phyloP scores from a whole-genome alignment of 106 monocot genomes.

The Dendrobium huoshanense region DNA sequence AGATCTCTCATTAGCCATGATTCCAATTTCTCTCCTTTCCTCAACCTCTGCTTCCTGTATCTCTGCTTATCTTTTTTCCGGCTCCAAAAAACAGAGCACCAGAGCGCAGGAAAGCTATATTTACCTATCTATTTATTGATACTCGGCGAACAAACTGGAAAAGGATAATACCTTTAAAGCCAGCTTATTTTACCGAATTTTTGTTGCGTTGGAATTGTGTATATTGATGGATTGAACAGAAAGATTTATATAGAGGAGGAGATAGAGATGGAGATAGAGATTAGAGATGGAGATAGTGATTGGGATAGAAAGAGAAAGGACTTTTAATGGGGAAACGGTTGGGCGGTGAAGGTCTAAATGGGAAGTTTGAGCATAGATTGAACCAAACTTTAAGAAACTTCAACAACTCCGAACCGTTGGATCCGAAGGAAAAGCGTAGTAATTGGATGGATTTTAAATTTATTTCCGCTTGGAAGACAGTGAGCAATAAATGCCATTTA shows the following conservation, averaged over 20 bases:
- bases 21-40: neutral
- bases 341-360: constrained; percentile 1
- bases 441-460: too few relatives aligned
- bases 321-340: neutral
- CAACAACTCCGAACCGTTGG: neutral
- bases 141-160: too few relatives aligned
- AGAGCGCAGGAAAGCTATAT: neutral
- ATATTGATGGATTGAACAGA: too few relatives aligned
- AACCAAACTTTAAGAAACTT: neutral
- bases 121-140: neutral
- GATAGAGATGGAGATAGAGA: too few relatives aligned
- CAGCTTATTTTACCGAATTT: neutral
- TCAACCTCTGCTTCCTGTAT: neutral
- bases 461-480: neutral
- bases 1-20: constrained; percentile 13
- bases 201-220: neutral
- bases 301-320: neutral
- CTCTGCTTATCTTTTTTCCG: constrained; percentile 9
- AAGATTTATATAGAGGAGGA: neutral
- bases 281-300: too few relatives aligned
- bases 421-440: neutral
- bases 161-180: too few relatives aligned
- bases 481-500: too few relatives aligned
- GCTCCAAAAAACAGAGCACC: neutral
- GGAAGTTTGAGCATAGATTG: neutral